phyloP scores from a whole-genome alignment of 2,329 filamentous ascomycete genomes.

The Verticillium nonalfalfae region DNA sequence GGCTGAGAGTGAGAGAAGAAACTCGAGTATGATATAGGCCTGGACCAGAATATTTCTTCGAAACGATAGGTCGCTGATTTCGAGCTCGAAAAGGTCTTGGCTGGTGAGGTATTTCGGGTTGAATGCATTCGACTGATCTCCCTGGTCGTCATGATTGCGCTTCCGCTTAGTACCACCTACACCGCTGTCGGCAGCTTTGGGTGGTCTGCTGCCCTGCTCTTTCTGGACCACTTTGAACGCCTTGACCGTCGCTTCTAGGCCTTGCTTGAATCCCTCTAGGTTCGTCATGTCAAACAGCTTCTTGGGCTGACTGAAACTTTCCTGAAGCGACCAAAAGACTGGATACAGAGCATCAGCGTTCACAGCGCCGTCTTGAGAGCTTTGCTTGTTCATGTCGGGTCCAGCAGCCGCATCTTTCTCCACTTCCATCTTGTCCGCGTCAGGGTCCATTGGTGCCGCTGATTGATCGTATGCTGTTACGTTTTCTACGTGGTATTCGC shows the following conservation, averaged over 20 bases:
- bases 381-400: slow-evolving; percentile 34
- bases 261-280: slow-evolving; percentile 75
- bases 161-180: slow-evolving; percentile 68
- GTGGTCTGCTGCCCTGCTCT: slow-evolving; percentile 34
- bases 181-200: slow-evolving; percentile 55
- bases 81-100: slow-evolving; percentile 88
- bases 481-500: slow-evolving; percentile 95
- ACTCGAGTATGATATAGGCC: slow-evolving; percentile 89
- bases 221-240: slow-evolving; percentile 47
- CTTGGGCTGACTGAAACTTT: slow-evolving; percentile 86
- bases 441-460: slow-evolving; percentile 16
- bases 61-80: slow-evolving; percentile 94
- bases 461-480: slow-evolving; percentile 72
- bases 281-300: slow-evolving; percentile 67
- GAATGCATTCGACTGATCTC: slow-evolving; percentile 64
- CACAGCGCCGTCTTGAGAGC: slow-evolving; percentile 40
- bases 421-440: slow-evolving; percentile 58
- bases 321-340: slow-evolving; percentile 88
- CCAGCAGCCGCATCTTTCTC: slow-evolving; percentile 42
- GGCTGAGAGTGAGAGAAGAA: slow-evolving; percentile 82
- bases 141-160: slow-evolving; percentile 42
- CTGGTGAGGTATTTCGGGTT: slow-evolving; percentile 99
- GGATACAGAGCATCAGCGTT: slow-evolving; percentile 75
- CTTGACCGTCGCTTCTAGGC: slow-evolving; percentile 60
- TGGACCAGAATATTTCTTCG: slow-evolving; percentile 92